Conservation (phyloP, 164 flowering plant genomes). For the Stephania yunnanensis region DNA sequence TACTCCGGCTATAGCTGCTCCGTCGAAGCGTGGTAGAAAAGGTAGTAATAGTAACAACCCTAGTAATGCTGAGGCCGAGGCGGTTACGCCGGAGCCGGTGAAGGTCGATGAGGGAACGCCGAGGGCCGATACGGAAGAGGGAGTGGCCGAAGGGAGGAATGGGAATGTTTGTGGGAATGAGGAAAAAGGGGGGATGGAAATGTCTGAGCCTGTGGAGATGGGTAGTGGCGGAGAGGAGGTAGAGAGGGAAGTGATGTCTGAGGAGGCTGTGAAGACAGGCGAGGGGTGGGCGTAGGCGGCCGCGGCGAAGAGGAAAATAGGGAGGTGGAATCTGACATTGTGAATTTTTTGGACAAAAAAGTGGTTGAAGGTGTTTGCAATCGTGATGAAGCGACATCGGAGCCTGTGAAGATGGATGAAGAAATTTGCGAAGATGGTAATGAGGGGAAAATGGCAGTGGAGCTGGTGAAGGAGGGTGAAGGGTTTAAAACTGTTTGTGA, state of each 20-base stretch:
- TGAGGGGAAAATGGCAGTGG: neutral
- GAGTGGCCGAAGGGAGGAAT: neutral
- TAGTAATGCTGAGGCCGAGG: neutral
- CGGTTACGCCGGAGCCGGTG: slow-evolving; percentile 10
- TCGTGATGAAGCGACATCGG: neutral
- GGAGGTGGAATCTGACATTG: neutral
- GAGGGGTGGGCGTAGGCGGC: neutral
- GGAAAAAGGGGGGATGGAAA: too few species aligned
- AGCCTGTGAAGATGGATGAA: neutral
- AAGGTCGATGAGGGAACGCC: neutral
- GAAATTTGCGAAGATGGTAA: neutral
- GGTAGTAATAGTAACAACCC: neutral
- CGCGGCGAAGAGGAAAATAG: neutral
- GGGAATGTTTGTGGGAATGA: too few species aligned
- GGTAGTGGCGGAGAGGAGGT: neutral
- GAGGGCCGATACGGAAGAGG: neutral
- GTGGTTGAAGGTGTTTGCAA: neutral
- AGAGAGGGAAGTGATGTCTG: neutral
- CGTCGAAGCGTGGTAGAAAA: neutral
- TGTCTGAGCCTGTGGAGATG: too few species aligned
- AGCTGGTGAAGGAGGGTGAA: neutral
- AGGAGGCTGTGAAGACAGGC: neutral
- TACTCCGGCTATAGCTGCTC: neutral
- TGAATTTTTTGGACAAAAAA: neutral
- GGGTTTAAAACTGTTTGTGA: neutral